Percentiles rank a stretch among this genome's conserved stretches.
These are phyloP conservation scores for Fonsecaea monophora DNA, from an alignment of 2,329 filamentous ascomycete species.

Conservation along the genomic window DNA sequence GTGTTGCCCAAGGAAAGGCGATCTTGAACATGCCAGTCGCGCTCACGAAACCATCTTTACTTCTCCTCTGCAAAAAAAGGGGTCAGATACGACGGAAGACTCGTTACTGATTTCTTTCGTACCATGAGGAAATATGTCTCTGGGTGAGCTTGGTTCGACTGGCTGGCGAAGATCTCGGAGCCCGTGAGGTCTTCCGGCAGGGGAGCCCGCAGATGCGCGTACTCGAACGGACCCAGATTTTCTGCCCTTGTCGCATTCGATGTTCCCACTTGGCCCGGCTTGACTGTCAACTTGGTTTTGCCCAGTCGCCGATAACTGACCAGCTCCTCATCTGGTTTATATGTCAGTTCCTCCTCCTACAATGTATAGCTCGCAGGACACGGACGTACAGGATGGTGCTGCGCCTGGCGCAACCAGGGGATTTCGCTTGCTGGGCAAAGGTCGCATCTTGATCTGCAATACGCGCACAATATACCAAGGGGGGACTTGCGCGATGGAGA, in stretches of 20 bases:
- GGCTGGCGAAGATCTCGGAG: conserved; percentile 89
- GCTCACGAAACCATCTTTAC: conserved; percentile 70
- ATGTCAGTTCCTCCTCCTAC: conserved; percentile 22
- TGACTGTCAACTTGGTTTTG: conserved; percentile 87
- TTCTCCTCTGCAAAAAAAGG: conserved; percentile 59
- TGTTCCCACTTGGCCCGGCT: conserved; percentile 74
- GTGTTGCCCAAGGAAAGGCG: conserved; percentile 69
- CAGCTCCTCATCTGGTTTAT: conserved; percentile 69
- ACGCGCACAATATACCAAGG: not conserved
- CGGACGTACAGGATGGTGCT: conserved; percentile 54
- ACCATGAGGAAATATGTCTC: conserved; percentile 96
- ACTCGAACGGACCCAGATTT: conserved; percentile 86
- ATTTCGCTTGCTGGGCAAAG: conserved; percentile 55
- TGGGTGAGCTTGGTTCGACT: conserved; percentile 66
- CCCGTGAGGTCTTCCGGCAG: conserved; percentile 85
- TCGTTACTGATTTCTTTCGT: conserved; percentile 42
- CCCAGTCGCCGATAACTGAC: conserved; percentile 85
- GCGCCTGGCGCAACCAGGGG: conserved; percentile 53
- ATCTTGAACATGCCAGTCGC: conserved; percentile 75
- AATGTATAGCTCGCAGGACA: not conserved
- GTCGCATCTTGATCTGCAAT: conserved; percentile 48
- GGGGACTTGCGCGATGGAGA: not conserved
- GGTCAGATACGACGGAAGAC: conserved; percentile 25
- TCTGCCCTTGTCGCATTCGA: conserved; percentile 74
- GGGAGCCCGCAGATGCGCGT: conserved; percentile 91